Evolutionary conservation across 2,329 filamentous ascomycete species (phyloP).

Genomic region (Colletotrichum cordylinicola): DNA sequence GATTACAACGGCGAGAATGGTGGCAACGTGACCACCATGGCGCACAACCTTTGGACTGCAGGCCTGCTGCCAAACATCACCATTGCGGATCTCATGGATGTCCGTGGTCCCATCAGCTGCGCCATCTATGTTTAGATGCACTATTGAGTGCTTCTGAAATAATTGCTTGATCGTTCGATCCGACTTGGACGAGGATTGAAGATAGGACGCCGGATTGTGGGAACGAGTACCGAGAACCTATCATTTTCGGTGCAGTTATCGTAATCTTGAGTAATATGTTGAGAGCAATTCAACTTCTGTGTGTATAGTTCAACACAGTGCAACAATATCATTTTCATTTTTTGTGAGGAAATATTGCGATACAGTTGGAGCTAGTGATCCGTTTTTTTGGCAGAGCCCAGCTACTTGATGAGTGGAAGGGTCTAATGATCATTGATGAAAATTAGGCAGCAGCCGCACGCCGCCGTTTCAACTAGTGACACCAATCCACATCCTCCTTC

Average conservation of each 20-base stretch:
- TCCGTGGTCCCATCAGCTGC: not conserved
- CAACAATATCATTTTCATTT: not conserved
- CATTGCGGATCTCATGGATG: not conserved
- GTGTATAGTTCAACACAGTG: not conserved
- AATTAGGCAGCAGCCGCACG: slow-evolving; percentile 2
- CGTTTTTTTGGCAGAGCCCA: not conserved
- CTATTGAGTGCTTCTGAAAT: not conserved
- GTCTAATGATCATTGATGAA: not conserved
- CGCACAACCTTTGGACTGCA: not conserved
- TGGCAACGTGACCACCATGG: not conserved
- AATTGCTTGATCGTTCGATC: not conserved
- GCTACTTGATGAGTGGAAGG: not conserved
- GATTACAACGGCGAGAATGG: not conserved
- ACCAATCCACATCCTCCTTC: not conserved
- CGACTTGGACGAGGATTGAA: not conserved
- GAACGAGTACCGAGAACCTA: not conserved
- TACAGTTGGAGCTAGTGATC: not conserved
- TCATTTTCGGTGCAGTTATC: not conserved
- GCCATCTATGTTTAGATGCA: not conserved
- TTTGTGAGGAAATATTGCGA: not conserved
- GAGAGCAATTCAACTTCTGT: not conserved
- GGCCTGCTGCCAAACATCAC: not conserved
- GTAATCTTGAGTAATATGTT: not conserved
- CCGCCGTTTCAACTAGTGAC: not conserved
- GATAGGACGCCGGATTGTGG: not conserved